Evolutionary conservation across 805 yeast genomes (phyloP), one percentile per base, ranked within the genome.

Genomic region (Sungouiozyma ichnusensis): DNA sequence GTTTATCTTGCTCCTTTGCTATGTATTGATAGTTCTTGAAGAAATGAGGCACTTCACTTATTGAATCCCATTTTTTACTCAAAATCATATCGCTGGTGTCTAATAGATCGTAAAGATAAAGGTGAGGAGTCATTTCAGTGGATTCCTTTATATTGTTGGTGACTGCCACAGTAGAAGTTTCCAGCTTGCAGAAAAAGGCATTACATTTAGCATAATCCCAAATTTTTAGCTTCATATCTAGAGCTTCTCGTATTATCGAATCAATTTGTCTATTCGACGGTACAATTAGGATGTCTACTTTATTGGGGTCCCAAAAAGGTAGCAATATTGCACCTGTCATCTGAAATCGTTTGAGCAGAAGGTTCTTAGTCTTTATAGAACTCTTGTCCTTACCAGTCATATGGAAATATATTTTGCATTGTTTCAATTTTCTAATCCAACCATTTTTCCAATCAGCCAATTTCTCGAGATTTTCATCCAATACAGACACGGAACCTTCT

Each of bases 161-260:
- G 29, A 11, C 6, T 24, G 9, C 29, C 6, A 24, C 11, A 20
- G 55, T 37, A 33, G 58, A 55, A 5, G 52, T 74, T 34, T 76
- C 77, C 51, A 81, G 64, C 55, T 82, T 76, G 48, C 70, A 72
- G 60, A 87, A 70, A 54, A 87, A 87, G 37, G 94, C 65, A 54
- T 77, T 73, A 1, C 85, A 83, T 60, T 87, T 88, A 41, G 84
- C 92, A 49, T 74, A 78, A 37, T 82, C 76, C 96, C 97, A 88
- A 20, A 87, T 80, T 57, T 87, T 85, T 54, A 80, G 72, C 44
- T 75, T 31, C 14, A 17, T 18, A 11, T 24, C 29, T 11, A 24
- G 29, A 24, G 29, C 29, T 24, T 7, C 31, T 20, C 27, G 18
- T 24, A 24, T 20, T 13, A 31, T 36, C 15, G 15, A 5, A 7